These are phyloP conservation scores for Botrytis deweyae DNA, from an alignment of 2,329 filamentous ascomycete species.

Conservation along the genomic window DNA sequence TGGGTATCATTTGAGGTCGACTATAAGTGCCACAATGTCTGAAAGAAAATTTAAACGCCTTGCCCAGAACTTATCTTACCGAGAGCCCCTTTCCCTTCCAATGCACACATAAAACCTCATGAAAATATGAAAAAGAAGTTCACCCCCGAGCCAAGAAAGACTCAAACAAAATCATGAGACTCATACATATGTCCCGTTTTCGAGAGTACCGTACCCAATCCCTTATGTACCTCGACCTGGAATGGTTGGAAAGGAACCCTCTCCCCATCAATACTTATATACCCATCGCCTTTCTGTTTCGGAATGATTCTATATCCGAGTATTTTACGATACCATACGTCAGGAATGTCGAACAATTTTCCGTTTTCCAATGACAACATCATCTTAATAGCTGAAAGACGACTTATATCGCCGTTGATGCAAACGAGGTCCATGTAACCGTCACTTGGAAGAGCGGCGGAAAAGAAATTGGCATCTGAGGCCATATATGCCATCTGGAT, in stretches of 20 bases:
- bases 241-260: conserved; percentile 82
- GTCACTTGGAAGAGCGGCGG: conserved; percentile 77
- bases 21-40: background rate
- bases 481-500: conserved; percentile 84
- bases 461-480: conserved; percentile 82
- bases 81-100: conserved; percentile 23
- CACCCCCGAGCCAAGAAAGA: conserved; percentile 3
- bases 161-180: conserved; percentile 45
- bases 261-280: conserved; percentile 94
- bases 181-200: conserved; percentile 73
- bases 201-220: conserved; percentile 80
- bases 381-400: conserved; percentile 64
- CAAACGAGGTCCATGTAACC: conserved; percentile 83
- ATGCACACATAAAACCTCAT: conserved; percentile 12
- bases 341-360: conserved; percentile 74
- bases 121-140: background rate
- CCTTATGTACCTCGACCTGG: conserved; percentile 83
- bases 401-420: conserved; percentile 72
- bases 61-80: conserved; percentile 23
- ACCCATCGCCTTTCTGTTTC: conserved; percentile 67
- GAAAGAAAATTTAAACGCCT: background rate
- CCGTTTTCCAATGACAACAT: conserved; percentile 70
- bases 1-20: conserved; percentile 17
- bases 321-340: conserved; percentile 81
- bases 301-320: conserved; percentile 85